Base-by-base conservation (phyloP, 345 rosid genomes). In the Ceriops zippeliana region DNA sequence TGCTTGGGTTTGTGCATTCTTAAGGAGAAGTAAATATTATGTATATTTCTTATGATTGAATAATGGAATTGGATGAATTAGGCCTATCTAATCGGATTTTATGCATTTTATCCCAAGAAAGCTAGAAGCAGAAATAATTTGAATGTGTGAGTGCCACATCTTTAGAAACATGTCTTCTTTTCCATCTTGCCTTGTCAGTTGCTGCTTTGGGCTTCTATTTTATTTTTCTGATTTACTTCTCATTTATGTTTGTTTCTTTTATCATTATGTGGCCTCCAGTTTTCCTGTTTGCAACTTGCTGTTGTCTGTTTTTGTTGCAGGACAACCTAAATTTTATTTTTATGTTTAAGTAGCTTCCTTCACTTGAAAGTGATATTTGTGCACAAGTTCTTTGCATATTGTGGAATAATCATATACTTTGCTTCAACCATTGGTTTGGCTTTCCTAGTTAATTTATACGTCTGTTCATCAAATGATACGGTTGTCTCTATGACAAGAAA, bases 41-140 rank as follows among this genome's bases (percentile, higher is more conserved):
- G n/a, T 17, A 68, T 3, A 17, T 58, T 58, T 27, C 31, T 13
- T 21, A 27, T 28, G 59, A 38, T 52, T 37, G 37, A 19, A 35
- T 53, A 70, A 24, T 70, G 28, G 11, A 37, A 37, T 38, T 19
- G 27, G 68, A 34, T 62, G 62, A 34, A 35, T 8, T 38, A 32
- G 70, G 5, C 49, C 4, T 30, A 59, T 17, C 47, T 11, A 24
- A 21, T 24, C 0, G 9, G 22, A 28, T 6, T 11, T 42, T 15
- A 21, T 57, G 22, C 17, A 32, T 60, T 65, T 16, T 2, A 60
- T 49, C 51, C 26, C 52, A 27, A 9, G 46, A n/a, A 54, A 49
- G 42, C 56, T 42, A 28, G 46, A 38, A 38, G 15, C 46, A 38
- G 46, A 38, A 38, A 38, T 38, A 38, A 9, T 38, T 38, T 9